Evolutionary conservation across 129 eudicot genomes (phyloP), one percentile per base, ranked within the genome.

Genomic region (Erigeron canadensis): DNA sequence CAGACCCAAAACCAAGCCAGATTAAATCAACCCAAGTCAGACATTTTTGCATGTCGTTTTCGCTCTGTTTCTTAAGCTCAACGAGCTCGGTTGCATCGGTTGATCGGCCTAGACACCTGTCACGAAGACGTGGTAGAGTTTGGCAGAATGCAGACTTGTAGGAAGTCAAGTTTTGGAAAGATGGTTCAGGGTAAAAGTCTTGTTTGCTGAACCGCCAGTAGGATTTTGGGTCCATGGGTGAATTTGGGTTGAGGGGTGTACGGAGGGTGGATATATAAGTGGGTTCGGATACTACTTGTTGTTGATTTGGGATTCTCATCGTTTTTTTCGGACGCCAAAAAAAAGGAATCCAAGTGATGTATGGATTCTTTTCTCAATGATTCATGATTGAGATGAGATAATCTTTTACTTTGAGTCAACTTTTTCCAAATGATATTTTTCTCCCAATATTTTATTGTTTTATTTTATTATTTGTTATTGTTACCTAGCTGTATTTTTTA

Each of bases 1-100:
- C 96, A 4, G 93, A 84, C 6, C 97, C 97, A 62, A 88, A 88
- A 1, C 90, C 91, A 41, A 88, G 84, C 97, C 97, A 91, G 7
- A 86, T 73, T 3, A 91, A 80, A 73, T 91, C 97, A 81, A 92
- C 69, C 97, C 97, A 91, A 0, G 93, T 86, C 41, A 91, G 85
- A 72, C 93, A 88, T 42, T 74, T 70, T 5, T 47, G 70, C 87
- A 91, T 80, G 23, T 82, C 87, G 74, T 88, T 82, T 37, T 88
- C 90, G 13, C 92, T 86, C 55, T 84, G 87, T 21, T 76, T 80
- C 48, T 83, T 81, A 12, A 79, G 72, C 3, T 78, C 81, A 34
- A 87, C 21, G 50, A 88, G 85, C 50, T 91, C 96, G 8, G 59
- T 58, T 46, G 63, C 63, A 28, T 91, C 97, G 65, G 85, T 69